Conservation (phyloP, 2,329 filamentous ascomycete species). For the Geosmithia putterillii region DNA sequence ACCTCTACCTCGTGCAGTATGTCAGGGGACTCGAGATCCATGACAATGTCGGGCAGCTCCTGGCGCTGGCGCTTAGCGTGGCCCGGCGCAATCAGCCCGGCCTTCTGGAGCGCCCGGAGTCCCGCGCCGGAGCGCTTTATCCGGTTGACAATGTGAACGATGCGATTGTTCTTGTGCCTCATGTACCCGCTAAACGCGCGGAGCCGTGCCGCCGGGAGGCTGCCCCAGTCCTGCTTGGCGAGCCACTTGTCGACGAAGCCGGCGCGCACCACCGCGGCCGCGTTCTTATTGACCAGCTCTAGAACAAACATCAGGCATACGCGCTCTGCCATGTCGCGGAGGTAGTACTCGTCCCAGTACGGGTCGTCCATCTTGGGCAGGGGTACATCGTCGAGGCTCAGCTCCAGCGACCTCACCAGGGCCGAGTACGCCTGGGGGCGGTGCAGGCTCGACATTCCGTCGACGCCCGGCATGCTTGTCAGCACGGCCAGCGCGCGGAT, state of each 20-base stretch:
- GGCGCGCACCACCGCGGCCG: constrained; percentile 45
- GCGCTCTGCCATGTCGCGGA: constrained; percentile 50
- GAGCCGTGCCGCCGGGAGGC: constrained; percentile 35
- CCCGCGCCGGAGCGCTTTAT: constrained; percentile 38
- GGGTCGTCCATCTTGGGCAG: constrained; percentile 39
- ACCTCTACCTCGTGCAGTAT: no score
- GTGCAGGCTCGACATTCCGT: constrained; percentile 33
- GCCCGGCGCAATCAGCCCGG: constrained; percentile 25
- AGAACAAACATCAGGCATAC: constrained; percentile 45
- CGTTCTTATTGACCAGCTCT: constrained; percentile 47
- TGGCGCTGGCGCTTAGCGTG: constrained; percentile 13
- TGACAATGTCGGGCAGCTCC: constrained; percentile 17
- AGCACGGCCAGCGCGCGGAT: constrained; percentile 44
- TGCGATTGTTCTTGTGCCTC: constrained; percentile 34
- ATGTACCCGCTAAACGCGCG: constrained; percentile 41
- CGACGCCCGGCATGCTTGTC: constrained; percentile 20
- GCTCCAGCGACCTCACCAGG: constrained; percentile 47
- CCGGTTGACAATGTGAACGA: constrained; percentile 37
- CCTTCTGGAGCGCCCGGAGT: constrained; percentile 35
- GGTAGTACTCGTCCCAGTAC: constrained; percentile 49
- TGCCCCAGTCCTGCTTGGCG: constrained; percentile 59
- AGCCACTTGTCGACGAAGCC: constrained; percentile 63
- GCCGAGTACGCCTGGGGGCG: constrained; percentile 39
- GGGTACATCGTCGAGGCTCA: constrained; percentile 36
- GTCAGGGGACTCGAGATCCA: constrained; percentile 20